A percentile compares a stretch with the other conserved stretches of the same genome.
phyloP scores from a whole-genome alignment of 495 filamentous ascomycete species.

The Neurospora tetrasperma region DNA sequence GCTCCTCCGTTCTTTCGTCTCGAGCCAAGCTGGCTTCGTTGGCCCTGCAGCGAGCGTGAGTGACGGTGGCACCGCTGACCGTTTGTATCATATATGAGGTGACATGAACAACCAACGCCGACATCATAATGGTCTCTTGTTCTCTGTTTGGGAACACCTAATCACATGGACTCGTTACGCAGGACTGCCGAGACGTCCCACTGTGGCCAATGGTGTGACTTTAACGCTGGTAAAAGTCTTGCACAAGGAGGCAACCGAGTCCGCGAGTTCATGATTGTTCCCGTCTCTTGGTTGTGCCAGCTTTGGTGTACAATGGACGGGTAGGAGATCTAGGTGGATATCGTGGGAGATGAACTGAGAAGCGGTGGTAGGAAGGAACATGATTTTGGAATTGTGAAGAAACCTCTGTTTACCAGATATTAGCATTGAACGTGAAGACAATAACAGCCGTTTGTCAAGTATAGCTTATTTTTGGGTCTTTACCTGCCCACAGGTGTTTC shows the following conservation, averaged over 20 bases:
- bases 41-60: neutral
- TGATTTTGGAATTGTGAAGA: neutral
- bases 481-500: neutral
- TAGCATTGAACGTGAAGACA: no score
- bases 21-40: neutral
- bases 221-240: neutral
- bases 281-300: neutral
- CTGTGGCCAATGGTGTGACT: neutral
- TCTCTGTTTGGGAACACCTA: neutral
- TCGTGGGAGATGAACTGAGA: neutral
- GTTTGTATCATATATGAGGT: neutral
- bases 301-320: neutral
- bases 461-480: no score
- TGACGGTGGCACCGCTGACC: neutral
- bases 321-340: neutral
- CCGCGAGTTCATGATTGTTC: neutral
- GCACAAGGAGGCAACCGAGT: neutral
- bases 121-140: neutral
- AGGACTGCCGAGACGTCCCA: neutral
- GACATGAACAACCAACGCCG: neutral
- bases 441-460: no score
- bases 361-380: neutral
- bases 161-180: neutral
- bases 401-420: neutral
- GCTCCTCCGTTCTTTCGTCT: neutral